These are phyloP conservation scores for Plenodomus tracheiphilus DNA, from an alignment of 2,329 filamentous ascomycete genomes.

Conservation along the genomic window DNA sequence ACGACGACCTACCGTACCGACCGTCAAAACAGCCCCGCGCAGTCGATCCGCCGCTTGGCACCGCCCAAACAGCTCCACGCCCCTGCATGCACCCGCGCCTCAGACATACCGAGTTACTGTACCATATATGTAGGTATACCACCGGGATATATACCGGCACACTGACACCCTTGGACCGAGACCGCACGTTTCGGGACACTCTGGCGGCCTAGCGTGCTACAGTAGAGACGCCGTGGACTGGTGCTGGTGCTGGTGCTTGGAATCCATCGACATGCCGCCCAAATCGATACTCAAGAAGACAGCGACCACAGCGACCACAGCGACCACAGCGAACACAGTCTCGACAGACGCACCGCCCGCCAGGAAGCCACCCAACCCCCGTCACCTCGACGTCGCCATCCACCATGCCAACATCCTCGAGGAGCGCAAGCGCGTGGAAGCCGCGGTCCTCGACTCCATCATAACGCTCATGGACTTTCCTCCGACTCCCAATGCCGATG, in stretches of 20 bases:
- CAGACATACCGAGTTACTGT: constrained; percentile 7
- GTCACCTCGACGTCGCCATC: constrained; percentile 67
- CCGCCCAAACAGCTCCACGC: too few relatives aligned
- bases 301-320: too few relatives aligned
- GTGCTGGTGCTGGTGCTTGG: not conserved
- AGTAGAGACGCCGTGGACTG: not conserved
- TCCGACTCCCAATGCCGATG: constrained; percentile 54
- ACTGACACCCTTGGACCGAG: too few relatives aligned
- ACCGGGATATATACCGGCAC: too few relatives aligned
- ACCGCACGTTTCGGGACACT: not conserved
- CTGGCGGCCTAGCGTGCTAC: not conserved
- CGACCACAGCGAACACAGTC: constrained; percentile 6
- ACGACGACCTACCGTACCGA: constrained; percentile 10
- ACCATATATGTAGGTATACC: too few relatives aligned
- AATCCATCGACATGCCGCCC: constrained; percentile 44
- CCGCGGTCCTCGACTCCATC: constrained; percentile 71
- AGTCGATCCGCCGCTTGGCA: constrained; percentile 14
- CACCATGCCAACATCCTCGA: constrained; percentile 83
- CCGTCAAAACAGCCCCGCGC: constrained; percentile 22
- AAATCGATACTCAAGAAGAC: constrained; percentile 53
- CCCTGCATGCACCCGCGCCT: constrained; percentile 6
- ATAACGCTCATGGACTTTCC: constrained; percentile 71
- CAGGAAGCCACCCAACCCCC: constrained; percentile 40
- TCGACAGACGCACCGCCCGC: constrained; percentile 23
- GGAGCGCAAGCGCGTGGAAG: constrained; percentile 77